Evolutionary conservation across 2,329 filamentous ascomycete species (phyloP).

Genomic region (Gaeumannomyces sp.): DNA sequence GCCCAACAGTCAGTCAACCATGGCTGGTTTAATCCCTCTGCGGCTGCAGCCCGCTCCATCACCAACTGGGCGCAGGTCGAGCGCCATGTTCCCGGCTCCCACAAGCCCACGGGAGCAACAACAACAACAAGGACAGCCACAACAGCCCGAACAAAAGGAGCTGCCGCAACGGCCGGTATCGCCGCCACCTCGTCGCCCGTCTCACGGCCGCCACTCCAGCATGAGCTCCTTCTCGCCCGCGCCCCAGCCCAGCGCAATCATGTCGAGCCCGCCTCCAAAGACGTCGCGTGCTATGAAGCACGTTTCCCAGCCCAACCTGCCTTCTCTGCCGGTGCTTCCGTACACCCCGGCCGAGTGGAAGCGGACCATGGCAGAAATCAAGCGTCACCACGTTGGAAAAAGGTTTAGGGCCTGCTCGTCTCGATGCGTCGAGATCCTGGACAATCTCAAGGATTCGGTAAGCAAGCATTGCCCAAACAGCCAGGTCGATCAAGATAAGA

Average conservation of each 20-base stretch:
- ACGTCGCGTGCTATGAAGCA: conserved; percentile 18
- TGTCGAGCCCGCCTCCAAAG: conserved; percentile 8
- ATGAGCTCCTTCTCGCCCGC: conserved; percentile 9
- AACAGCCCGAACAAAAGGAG: conserved; percentile 8
- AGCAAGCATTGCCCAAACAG: conserved; percentile 16
- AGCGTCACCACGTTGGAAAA: conserved; percentile 44
- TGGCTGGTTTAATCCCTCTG: conserved; percentile 19
- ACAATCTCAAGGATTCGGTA: conserved; percentile 39
- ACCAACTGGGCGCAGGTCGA: conserved; percentile 13
- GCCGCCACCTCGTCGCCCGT: conserved; percentile 3
- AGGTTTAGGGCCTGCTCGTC: conserved; percentile 48
- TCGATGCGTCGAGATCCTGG: conserved; percentile 47
- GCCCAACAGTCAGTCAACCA: conserved; percentile 9
- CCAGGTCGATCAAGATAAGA: too few species aligned
- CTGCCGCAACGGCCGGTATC: neutral
- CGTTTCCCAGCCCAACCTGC: conserved; percentile 14
- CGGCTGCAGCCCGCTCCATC: conserved; percentile 14
- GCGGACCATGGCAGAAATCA: conserved; percentile 44
- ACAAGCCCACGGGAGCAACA: neutral
- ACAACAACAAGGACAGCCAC: conserved; percentile 10
- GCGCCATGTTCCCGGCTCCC: conserved; percentile 10
- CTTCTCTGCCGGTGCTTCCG: conserved; percentile 27
- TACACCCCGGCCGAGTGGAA: conserved; percentile 45
- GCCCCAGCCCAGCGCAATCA: neutral
- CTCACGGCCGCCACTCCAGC: conserved; percentile 13